phyloP scores from a whole-genome alignment of 495 filamentous ascomycete genomes.

The Penicillium macrosclerotiorum region DNA sequence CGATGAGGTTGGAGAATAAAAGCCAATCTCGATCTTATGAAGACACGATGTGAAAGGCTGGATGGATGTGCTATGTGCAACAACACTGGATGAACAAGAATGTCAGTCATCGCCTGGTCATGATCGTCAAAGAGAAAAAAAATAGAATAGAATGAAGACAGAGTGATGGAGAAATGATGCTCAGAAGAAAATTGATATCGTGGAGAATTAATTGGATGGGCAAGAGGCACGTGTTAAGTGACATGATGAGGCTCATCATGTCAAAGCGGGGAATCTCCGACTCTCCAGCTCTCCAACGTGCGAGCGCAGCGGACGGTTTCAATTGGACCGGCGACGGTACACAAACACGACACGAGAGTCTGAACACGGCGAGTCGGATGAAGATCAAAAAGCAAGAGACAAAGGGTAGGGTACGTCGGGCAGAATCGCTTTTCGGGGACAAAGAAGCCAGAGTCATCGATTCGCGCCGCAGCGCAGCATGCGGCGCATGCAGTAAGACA shows the following conservation, averaged over 20 bases:
- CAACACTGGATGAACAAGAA: conserved; percentile 1
- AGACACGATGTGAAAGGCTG: conserved; percentile 11
- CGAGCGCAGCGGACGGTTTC: not conserved
- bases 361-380: not conserved
- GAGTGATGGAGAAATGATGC: not conserved
- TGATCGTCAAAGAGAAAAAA: not conserved
- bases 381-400: no score
- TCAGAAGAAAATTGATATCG: not conserved
- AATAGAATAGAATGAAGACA: not conserved
- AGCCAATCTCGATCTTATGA: conserved; percentile 14
- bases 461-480: no score
- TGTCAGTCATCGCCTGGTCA: conserved; percentile 11
- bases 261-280: conserved; percentile 14
- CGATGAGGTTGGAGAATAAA: conserved; percentile 4
- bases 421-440: no score
- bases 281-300: conserved; percentile 3
- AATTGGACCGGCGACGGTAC: not conserved
- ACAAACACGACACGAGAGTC: not conserved
- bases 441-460: no score
- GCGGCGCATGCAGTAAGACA: not conserved
- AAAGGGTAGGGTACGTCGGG: no score
- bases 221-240: conserved; percentile 13
- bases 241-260: conserved; percentile 23
- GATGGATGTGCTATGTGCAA: conserved; percentile 18
- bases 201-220: not conserved